Evolutionary conservation across 768 basidiomycete genomes (phyloP).

Genomic region (Leccinum arenicola): DNA sequence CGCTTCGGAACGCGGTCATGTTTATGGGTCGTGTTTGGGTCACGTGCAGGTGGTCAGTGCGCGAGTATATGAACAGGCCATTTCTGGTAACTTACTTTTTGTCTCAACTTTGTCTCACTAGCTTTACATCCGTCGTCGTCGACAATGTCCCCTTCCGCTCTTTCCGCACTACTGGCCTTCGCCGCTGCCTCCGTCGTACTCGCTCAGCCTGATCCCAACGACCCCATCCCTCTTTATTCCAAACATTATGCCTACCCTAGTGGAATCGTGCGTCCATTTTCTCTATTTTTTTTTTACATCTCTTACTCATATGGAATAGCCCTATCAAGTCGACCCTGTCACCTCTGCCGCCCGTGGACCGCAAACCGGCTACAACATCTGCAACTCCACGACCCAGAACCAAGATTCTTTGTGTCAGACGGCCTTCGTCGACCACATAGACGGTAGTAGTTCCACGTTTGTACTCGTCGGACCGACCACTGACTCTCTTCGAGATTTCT

Average conservation of each 20-base stretch:
- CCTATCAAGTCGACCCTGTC: slow-evolving; percentile 46
- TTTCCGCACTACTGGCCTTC: slow-evolving; percentile 35
- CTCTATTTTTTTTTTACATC: background rate
- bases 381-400: slow-evolving; percentile 64
- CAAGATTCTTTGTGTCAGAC: slow-evolving; percentile 70
- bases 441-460: slow-evolving; percentile 26
- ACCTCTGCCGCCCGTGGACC: slow-evolving; percentile 45
- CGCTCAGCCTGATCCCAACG: slow-evolving; percentile 37
- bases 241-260: slow-evolving; percentile 45
- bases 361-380: slow-evolving; percentile 64
- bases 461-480: background rate
- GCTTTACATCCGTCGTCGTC: background rate
- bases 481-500: slow-evolving; percentile 50
- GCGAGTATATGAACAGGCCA: too few species aligned
- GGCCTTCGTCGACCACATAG: slow-evolving; percentile 55
- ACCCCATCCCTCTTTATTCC: slow-evolving; percentile 43
- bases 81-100: too few species aligned
- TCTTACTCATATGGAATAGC: slow-evolving; percentile 30
- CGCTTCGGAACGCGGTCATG: too few species aligned
- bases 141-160: slow-evolving; percentile 40
- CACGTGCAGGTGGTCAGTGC: too few species aligned
- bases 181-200: slow-evolving; percentile 32
- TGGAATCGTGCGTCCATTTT: slow-evolving; percentile 37
- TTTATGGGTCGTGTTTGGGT: too few species aligned
- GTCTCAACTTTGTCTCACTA: background rate